These are phyloP conservation scores for Volutella citrinella DNA, from an alignment of 2,329 filamentous ascomycete genomes.

Conservation along the genomic window DNA sequence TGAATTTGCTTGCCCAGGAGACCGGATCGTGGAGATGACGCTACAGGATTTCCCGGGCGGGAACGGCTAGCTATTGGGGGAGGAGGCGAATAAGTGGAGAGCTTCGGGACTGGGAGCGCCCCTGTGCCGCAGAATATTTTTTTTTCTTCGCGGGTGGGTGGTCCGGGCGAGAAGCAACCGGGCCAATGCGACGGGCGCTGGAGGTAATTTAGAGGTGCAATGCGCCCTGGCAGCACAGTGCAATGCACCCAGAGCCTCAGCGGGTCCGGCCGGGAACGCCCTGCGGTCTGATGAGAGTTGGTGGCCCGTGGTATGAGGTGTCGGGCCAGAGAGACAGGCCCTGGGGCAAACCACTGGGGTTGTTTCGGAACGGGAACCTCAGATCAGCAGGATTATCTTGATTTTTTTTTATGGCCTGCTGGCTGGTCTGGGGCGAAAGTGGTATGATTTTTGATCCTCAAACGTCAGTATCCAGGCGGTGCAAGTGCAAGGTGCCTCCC, in stretches of 20 bases:
- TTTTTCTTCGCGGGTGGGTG: conserved; percentile 17
- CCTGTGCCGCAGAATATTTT: conserved; percentile 17
- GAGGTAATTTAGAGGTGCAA: conserved; percentile 16
- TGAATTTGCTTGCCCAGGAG: conserved; percentile 22
- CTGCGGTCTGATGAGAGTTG: conserved; percentile 5
- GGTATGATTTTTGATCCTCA: no score
- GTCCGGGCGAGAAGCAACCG: conserved; percentile 7
- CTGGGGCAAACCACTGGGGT: no score
- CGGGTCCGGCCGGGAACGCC: conserved; percentile 4
- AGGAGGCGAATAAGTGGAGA: conserved; percentile 16
- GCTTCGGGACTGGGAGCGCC: conserved; percentile 16
- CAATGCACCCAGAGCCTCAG: no score
- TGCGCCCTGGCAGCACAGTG: conserved; percentile 8
- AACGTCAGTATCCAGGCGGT: no score
- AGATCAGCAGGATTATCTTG: no score
- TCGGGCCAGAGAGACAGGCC: no score
- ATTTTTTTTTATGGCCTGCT: no score
- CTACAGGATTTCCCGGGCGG: conserved; percentile 21
- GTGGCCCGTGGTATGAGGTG: no score
- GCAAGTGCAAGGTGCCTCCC: no score
- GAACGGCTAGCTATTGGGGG: conserved; percentile 22
- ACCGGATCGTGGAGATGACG: conserved; percentile 29
- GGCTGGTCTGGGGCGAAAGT: no score
- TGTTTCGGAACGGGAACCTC: no score
- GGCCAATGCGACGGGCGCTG: conserved; percentile 15